Conservation (phyloP, 2,329 filamentous ascomycete genomes). For the Paramyrothecium sp. region DNA sequence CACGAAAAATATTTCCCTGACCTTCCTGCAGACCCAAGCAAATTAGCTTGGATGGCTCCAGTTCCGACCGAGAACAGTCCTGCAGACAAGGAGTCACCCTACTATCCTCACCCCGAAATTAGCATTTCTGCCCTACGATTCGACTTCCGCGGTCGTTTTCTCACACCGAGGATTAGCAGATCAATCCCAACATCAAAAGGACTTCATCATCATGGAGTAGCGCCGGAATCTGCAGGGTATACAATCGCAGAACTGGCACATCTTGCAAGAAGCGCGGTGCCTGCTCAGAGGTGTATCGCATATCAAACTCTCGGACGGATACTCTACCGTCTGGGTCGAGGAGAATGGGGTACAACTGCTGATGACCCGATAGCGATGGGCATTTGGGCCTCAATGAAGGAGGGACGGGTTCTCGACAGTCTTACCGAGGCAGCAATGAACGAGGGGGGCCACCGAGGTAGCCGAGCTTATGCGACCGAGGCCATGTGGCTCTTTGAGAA, state of each 20-base stretch:
- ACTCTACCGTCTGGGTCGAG: slow-evolving; percentile 77
- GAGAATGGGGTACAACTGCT: slow-evolving; percentile 60
- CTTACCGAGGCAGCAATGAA: slow-evolving; percentile 73
- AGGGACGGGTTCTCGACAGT: slow-evolving; percentile 73
- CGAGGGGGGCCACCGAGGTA: slow-evolving; percentile 71
- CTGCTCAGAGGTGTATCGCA: slow-evolving; percentile 85
- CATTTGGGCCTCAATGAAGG: slow-evolving; percentile 78
- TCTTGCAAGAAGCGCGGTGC: slow-evolving; percentile 76
- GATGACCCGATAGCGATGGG: slow-evolving; percentile 68
- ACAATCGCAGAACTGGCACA: slow-evolving; percentile 84
- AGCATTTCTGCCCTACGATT: slow-evolving; percentile 79
- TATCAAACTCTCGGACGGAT: slow-evolving; percentile 89
- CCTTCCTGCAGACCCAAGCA: slow-evolving; percentile 79
- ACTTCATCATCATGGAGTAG: slow-evolving; percentile 89
- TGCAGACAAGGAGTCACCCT: slow-evolving; percentile 70
- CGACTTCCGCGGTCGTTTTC: slow-evolving; percentile 77
- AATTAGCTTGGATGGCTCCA: slow-evolving; percentile 87
- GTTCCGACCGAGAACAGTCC: slow-evolving; percentile 62
- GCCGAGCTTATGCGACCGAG: slow-evolving; percentile 81
- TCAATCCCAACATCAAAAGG: slow-evolving; percentile 75
- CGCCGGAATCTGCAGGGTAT: slow-evolving; percentile 91
- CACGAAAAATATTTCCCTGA: slow-evolving; percentile 93
- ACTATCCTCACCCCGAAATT: slow-evolving; percentile 77
- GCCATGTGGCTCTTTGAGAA: slow-evolving; percentile 80
- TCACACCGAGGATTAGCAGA: slow-evolving; percentile 74